These are phyloP conservation scores for Raffaelea albimanens DNA, from an alignment of 2,329 filamentous ascomycete species.

Conservation along the genomic window DNA sequence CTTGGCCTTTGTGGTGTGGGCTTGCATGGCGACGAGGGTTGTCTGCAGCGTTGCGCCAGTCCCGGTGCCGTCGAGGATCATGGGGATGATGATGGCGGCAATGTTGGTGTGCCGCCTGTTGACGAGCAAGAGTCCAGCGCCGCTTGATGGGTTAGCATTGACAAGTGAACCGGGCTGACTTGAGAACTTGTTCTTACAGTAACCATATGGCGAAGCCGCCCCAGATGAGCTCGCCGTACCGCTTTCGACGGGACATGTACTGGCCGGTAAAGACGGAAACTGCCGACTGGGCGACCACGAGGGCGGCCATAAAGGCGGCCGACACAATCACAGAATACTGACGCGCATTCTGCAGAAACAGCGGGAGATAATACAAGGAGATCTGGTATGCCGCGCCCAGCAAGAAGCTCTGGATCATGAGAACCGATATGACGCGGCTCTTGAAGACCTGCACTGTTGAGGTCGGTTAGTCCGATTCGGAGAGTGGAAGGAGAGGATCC, in stretches of 20 bases:
- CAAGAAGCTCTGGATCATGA: constrained; percentile 11
- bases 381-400: constrained; percentile 11
- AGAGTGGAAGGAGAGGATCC: too few species aligned
- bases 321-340: constrained; percentile 18
- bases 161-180: background rate
- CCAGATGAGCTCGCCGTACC: constrained; percentile 21
- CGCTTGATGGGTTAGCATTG: constrained; percentile 6
- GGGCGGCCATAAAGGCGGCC: constrained; percentile 19
- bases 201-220: constrained; percentile 26
- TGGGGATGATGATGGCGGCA: constrained; percentile 19
- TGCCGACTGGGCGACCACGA: constrained; percentile 19
- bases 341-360: constrained; percentile 24
- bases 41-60: constrained; percentile 27
- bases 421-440: constrained; percentile 4
- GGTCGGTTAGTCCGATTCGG: background rate
- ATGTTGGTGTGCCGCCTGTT: constrained; percentile 17
- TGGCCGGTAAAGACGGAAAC: constrained; percentile 21
- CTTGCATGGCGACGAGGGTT: constrained; percentile 26
- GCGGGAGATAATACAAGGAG: constrained; percentile 13
- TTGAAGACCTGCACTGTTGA: constrained; percentile 11
- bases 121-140: constrained; percentile 21
- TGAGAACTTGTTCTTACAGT: constrained; percentile 11
- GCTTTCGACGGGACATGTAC: constrained; percentile 19
- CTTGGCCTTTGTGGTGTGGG: constrained; percentile 24
- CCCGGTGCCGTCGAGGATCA: constrained; percentile 24